Evolutionary conservation across 2,329 filamentous ascomycete species (phyloP), one percentile per base, ranked within the genome.

Genomic region (Xylariaceae sp.): DNA sequence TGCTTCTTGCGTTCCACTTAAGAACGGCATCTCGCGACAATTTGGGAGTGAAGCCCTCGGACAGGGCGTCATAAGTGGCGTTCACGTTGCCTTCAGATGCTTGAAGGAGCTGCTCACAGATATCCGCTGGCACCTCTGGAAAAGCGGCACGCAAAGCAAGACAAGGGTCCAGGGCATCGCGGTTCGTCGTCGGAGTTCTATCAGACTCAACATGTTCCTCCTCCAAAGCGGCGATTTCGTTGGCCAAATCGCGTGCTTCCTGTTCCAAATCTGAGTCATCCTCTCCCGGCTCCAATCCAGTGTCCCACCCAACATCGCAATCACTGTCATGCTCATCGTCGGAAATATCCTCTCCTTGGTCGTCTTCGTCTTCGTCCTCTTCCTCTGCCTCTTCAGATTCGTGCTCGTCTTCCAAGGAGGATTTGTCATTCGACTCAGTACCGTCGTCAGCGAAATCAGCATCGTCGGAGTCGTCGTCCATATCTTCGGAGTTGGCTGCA

Each of bases 101-200:
- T 4, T 62, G 56, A 2, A 77, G 61, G 1, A 73, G 63, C 5
- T 66, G 63, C 49, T 76, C 68, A 50, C 73, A 73, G 6, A 68
- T 59, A 2, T 66, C 60, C 5, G 68, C 59, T 1, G 72, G 64
- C 6, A 70, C 72, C 5, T 65, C 62, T 2, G 77, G 77, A 43
- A 78, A 81, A 0, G 77, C 75, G 12, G 66, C 62, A 43, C 68
- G 71, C 2, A 79, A 61, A n/a, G 70, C 67, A 3, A 65, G 63
- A 27, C 70, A 64, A 32, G 70, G 70, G 35, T 75, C 70, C 0
- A 71, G 46, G 12, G 59, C 60, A 1, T 59, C n/a, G 12, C 66
- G 54, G 12, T 64, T 56, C 12, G n/a, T 43, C 2, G 45, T 52
- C 19, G 47, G 45, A 19, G 35, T 41, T 8, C 32, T 45, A 8